A percentile compares a stretch with the other conserved stretches of the same genome.
These are phyloP conservation scores for Melaleuca alternifolia DNA, from an alignment of 345 rosid species.

Conservation along the genomic window DNA sequence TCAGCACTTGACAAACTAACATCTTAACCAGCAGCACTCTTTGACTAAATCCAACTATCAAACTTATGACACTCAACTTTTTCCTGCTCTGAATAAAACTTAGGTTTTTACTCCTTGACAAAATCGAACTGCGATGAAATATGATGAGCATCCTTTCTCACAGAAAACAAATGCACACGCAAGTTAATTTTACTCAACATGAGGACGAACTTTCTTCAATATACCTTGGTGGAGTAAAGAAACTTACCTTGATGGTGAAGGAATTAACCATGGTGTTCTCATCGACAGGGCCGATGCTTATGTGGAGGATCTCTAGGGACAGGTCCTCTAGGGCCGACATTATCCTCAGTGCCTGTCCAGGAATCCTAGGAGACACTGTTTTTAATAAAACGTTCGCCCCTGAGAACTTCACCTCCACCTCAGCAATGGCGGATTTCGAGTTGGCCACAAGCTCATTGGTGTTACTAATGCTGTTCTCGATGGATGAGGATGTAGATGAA, in stretches of 20 bases:
- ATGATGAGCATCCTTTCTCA: background rate
- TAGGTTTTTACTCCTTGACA: background rate
- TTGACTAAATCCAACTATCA: background rate
- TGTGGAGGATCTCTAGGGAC: slow-evolving; percentile 68
- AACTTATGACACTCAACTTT: background rate
- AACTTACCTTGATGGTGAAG: slow-evolving; percentile 91
- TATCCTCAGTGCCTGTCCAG: slow-evolving; percentile 77
- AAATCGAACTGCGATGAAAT: background rate
- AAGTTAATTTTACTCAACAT: background rate
- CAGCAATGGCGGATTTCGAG: slow-evolving; percentile 76
- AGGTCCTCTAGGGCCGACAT: slow-evolving; percentile 69
- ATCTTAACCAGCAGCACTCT: background rate
- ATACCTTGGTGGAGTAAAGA: background rate
- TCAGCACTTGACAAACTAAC: background rate
- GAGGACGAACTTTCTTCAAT: background rate
- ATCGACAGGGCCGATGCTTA: slow-evolving; percentile 51
- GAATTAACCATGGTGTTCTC: slow-evolving; percentile 67
- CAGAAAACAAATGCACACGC: background rate
- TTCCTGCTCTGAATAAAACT: background rate
- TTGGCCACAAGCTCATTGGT: slow-evolving; percentile 69
- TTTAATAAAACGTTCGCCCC: slow-evolving; percentile 73
- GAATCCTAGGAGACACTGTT: slow-evolving; percentile 75
- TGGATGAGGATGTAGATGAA: slow-evolving; percentile 43
- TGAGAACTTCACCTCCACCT: slow-evolving; percentile 85
- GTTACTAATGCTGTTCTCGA: slow-evolving; percentile 6